These are phyloP conservation scores for Cryptococcus neoformans DNA, from an alignment of 1,284 basidiomycete species.

Conservation along the genomic window DNA sequence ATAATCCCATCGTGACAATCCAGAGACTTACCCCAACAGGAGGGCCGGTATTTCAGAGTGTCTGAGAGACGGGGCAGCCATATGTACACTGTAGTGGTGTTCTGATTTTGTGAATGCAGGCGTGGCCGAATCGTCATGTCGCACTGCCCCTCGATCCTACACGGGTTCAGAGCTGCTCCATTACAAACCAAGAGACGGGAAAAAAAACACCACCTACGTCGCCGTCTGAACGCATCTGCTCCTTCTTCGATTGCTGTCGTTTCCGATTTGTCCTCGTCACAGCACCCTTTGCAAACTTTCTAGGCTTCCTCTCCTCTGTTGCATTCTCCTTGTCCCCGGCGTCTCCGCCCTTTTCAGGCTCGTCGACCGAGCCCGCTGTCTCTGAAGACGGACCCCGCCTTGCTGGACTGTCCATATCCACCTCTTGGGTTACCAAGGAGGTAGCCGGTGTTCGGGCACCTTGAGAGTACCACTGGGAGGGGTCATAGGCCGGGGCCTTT, in stretches of 20 bases:
- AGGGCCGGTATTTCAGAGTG: constrained; percentile 54
- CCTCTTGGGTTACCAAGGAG: constrained; percentile 28
- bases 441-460: constrained; percentile 9
- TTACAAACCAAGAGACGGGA: no score
- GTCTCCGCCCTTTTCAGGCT: not conserved
- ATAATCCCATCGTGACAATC: not conserved
- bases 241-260: constrained; percentile 50
- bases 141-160: constrained; percentile 4
- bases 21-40: constrained; percentile 66
- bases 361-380: not conserved
- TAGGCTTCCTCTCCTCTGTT: constrained; percentile 3
- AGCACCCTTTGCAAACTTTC: constrained; percentile 59
- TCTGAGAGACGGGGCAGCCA: constrained; percentile 32
- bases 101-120: constrained; percentile 20
- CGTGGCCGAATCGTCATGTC: constrained; percentile 13
- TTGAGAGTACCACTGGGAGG: constrained; percentile 30
- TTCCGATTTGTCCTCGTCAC: constrained; percentile 65
- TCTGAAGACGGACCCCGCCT: not conserved
- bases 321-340: constrained; percentile 12
- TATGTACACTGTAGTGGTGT: constrained; percentile 44
- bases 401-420: constrained; percentile 42
- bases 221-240: constrained; percentile 29
- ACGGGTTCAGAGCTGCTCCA: not conserved
- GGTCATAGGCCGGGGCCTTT: constrained; percentile 30
- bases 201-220: constrained; percentile 19